Conservation (phyloP, 139 green algal species). For the Tetraselmis striata region DNA sequence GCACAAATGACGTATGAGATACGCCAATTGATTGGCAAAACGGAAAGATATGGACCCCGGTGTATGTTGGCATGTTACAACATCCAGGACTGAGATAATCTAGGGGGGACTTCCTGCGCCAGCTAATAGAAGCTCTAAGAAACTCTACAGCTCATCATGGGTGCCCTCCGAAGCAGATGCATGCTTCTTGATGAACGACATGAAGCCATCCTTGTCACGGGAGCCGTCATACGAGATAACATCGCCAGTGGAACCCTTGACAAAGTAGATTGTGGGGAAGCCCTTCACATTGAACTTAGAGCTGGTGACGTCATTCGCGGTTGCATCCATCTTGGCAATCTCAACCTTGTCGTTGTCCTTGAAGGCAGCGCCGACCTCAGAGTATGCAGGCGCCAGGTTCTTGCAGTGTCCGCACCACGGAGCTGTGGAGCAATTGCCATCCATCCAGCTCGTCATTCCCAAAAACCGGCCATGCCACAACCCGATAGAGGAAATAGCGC, state of each 20-base stretch:
- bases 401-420: conserved; percentile 29
- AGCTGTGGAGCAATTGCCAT: not conserved
- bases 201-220: not conserved
- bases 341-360: conserved; percentile 20
- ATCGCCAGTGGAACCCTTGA: not conserved
- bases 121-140: too few species aligned
- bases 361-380: conserved; percentile 16
- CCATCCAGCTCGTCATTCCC: not conserved
- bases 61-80: too few species aligned
- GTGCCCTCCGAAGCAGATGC: not conserved
- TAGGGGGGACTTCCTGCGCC: too few species aligned
- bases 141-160: not conserved
- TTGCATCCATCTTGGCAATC: conserved; percentile 36
- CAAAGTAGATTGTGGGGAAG: conserved; percentile 18
- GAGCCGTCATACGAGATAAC: not conserved
- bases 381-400: conserved; percentile 20
- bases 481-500: too few species aligned
- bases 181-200: not conserved
- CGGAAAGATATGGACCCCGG: too few species aligned
- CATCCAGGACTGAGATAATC: too few species aligned
- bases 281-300: conserved; percentile 22
- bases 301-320: conserved; percentile 24
- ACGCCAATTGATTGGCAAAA: too few species aligned
- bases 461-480: too few species aligned
- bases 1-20: too few species aligned